These are phyloP conservation scores for Ottelia alismoides DNA, from an alignment of 106 monocot species.

Conservation along the genomic window DNA sequence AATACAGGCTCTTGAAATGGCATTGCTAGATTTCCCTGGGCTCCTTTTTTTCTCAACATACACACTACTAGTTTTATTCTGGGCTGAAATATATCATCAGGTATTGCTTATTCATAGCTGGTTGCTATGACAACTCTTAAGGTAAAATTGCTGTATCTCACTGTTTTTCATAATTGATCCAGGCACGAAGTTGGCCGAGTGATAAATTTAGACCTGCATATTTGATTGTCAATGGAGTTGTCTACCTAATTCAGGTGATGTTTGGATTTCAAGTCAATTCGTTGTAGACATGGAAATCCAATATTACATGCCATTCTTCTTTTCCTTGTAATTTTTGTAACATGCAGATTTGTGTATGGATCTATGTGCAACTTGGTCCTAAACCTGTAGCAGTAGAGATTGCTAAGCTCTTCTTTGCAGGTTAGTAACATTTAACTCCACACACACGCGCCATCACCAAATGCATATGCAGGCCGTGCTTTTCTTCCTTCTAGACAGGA, in stretches of 20 bases:
- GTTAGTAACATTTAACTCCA: slow-evolving; percentile 11
- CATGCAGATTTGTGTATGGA: slow-evolving; percentile 52
- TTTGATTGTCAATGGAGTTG: slow-evolving; percentile 36
- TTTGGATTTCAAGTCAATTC: background rate
- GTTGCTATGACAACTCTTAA: background rate
- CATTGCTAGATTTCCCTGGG: slow-evolving; percentile 74
- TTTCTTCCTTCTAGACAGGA: background rate
- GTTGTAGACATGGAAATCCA: background rate
- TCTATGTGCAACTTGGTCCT: slow-evolving; percentile 23
- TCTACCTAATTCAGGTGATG: slow-evolving; percentile 69
- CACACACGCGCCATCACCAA: too few species aligned
- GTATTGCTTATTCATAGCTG: slow-evolving; percentile 11
- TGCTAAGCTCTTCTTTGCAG: slow-evolving; percentile 53
- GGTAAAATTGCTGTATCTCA: background rate
- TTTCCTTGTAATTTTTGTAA: too few species aligned
- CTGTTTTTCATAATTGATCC: slow-evolving; percentile 3
- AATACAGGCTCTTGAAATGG: slow-evolving; percentile 67
- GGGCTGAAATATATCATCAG: slow-evolving; percentile 98
- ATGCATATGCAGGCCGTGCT: too few species aligned
- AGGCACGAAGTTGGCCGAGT: slow-evolving; percentile 60
- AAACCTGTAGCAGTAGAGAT: slow-evolving; percentile 30
- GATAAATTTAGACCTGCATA: slow-evolving; percentile 64
- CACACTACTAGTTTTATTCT: slow-evolving; percentile 75
- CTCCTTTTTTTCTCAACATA: slow-evolving; percentile 90
- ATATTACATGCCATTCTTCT: background rate